Evolutionary conservation across 1,139 yeast genomes (phyloP), one percentile per base, ranked within the genome.

Genomic region (Wickerhamomyces sp.): DNA sequence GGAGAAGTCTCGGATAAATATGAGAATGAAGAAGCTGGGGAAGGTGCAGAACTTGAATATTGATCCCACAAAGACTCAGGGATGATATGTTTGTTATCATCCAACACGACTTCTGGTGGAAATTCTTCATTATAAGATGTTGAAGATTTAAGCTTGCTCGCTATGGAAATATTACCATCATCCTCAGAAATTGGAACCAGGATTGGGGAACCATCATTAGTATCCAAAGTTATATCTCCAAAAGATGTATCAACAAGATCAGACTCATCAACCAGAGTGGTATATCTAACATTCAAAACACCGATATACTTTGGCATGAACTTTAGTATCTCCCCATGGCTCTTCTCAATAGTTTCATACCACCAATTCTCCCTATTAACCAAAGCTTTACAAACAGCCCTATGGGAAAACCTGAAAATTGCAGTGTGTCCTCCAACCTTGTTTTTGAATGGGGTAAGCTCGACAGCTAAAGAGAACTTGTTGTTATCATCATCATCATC

Each of bases 341-440:
- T 69, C 40, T 73, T 66, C 65, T 93, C 97, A 40, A 93, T 83
- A 6, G 84, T 79, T 63, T 94, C 99, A 64, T 94, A 94, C 84
- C 95, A 91, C 51, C 74, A 68, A 63, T 93, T 88, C 61, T 94
- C 99, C 51, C 96, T 73, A 58, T 89, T 89, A 51, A 90, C 87
- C 50, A 93, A 69, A 1, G 95, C 94, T 64, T 94, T 94, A 65
- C 99, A 93, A n/a, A 94, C 96, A 0, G 98, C 98, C 47, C 88
- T 73, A 56, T 83, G 85, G 8, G 95, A 85, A 61, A 93, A 93
- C 52, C 93, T 76, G 66, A 93, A 94, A 40, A 94, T 90, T 2
- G 98, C 97, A 0, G 97, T 93, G 63, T 94, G 99, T 0, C 99
- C 99, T 10, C 99, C 99, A 8, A 94, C 99, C 60, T 87, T 87